phyloP scores from a whole-genome alignment of 1,284 basidiomycete genomes.

The Ganoderma boninense region DNA sequence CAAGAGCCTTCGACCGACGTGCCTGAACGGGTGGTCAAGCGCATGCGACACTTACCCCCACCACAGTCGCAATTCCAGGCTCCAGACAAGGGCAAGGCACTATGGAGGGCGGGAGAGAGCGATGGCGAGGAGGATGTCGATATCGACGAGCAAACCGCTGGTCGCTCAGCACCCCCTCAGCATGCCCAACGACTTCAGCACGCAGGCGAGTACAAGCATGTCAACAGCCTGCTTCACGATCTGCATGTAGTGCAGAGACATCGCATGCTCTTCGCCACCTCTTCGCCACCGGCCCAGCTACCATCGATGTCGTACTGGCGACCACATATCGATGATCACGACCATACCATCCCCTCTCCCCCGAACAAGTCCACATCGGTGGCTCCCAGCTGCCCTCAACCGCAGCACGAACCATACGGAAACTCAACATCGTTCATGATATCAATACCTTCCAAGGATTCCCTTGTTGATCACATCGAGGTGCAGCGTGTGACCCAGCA shows the following conservation, averaged over 20 bases:
- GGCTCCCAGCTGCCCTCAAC: neutral
- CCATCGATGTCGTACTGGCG: conserved; percentile 4
- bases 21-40: conserved; percentile 43
- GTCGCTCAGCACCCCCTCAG: conserved; percentile 34
- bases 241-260: conserved; percentile 73
- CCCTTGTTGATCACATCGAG: conserved; percentile 41
- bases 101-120: conserved; percentile 23
- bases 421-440: conserved; percentile 21
- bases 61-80: conserved; percentile 15
- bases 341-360: conserved; percentile 4
- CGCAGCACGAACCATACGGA: conserved; percentile 1
- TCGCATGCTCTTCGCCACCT: conserved; percentile 54
- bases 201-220: conserved; percentile 56
- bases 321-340: neutral
- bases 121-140: conserved; percentile 45
- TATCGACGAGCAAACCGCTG: conserved; percentile 34
- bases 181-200: conserved; percentile 34
- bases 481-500: conserved; percentile 57
- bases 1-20: conserved; percentile 34
- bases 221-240: conserved; percentile 71
- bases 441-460: conserved; percentile 23
- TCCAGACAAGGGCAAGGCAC: conserved; percentile 9
- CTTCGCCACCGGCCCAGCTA: conserved; percentile 25
- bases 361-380: conserved; percentile 5
- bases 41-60: conserved; percentile 43